A percentile compares a stretch with the other conserved stretches of the same genome.
Conservation (phyloP, 352 stramenopile genomes). For the Phytophthora sp. region DNA sequence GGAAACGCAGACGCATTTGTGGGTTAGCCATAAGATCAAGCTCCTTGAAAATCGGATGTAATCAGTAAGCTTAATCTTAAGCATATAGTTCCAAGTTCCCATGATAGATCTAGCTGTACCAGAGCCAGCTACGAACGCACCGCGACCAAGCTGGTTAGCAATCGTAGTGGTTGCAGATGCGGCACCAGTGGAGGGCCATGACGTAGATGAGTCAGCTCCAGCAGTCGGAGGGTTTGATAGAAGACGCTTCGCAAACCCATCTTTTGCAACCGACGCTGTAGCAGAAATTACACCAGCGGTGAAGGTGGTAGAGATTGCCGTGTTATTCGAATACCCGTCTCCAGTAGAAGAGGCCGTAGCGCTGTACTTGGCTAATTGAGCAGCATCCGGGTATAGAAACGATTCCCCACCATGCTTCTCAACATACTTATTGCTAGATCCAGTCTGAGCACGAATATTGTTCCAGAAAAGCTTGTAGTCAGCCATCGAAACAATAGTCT, state of each 20-base stretch:
- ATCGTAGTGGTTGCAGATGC: neutral
- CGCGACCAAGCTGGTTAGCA: slow-evolving; percentile 2
- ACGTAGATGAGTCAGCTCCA: neutral
- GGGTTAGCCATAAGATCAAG: slow-evolving; percentile 3
- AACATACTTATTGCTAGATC: neutral
- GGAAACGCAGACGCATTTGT: neutral
- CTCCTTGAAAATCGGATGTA: slow-evolving; percentile 3
- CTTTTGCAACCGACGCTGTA: no score
- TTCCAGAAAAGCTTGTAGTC: no score
- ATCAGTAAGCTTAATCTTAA: neutral
- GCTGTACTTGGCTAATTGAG: neutral
- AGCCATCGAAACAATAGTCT: no score
- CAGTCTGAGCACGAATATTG: neutral
- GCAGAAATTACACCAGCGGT: neutral
- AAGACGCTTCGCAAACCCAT: neutral
- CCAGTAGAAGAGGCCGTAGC: neutral
- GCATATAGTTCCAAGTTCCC: slow-evolving; percentile 10
- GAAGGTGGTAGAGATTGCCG: neutral
- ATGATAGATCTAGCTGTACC: neutral
- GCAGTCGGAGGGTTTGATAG: neutral
- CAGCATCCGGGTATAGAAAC: no score
- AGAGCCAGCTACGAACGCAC: slow-evolving; percentile 7
- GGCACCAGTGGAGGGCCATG: neutral
- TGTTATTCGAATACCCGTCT: slow-evolving; percentile 2
- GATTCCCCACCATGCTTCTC: slow-evolving; percentile 6